phyloP scores from a whole-genome alignment of 176 grass and related monocot genomes.

The Oryza brachyantha region DNA sequence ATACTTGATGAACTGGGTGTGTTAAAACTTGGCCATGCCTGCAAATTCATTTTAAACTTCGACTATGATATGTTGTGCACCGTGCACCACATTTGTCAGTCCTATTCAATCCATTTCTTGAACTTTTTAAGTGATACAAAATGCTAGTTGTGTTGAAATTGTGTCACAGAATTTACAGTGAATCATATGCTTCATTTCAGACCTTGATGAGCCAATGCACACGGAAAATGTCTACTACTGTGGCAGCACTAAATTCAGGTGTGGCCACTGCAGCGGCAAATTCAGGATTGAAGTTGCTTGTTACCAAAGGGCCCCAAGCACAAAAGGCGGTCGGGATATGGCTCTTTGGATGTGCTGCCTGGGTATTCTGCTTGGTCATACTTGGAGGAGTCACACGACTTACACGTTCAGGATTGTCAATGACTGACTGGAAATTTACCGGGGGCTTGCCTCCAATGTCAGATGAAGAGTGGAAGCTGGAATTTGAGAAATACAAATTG shows the following conservation, averaged over 20 bases:
- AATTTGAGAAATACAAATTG: constrained; percentile 86
- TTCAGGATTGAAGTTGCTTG: constrained; percentile 75
- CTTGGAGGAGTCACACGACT: constrained; percentile 90
- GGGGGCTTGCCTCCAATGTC: constrained; percentile 81
- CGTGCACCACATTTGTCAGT: neutral
- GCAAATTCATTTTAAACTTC: neutral
- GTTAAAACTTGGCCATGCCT: neutral
- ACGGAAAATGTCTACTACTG: constrained; percentile 58
- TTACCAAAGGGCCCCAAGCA: constrained; percentile 69
- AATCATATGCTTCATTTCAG: constrained; percentile 28
- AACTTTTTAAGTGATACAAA: neutral
- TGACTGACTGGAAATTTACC: constrained; percentile 97
- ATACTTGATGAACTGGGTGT: neutral
- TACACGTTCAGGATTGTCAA: constrained; percentile 89
- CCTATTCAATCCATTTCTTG: neutral
- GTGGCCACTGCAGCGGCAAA: constrained; percentile 31
- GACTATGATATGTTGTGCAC: neutral
- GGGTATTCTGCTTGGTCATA: constrained; percentile 94
- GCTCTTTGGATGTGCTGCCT: constrained; percentile 89
- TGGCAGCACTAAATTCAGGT: constrained; percentile 43
- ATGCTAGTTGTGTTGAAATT: neutral
- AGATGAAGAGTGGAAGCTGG: constrained; percentile 61
- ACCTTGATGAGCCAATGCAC: constrained; percentile 42
- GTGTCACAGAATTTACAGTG: neutral
- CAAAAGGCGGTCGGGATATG: constrained; percentile 87